Base-by-base conservation (phyloP, 1,284 basidiomycete species). In the Rhizoctonia solani region DNA sequence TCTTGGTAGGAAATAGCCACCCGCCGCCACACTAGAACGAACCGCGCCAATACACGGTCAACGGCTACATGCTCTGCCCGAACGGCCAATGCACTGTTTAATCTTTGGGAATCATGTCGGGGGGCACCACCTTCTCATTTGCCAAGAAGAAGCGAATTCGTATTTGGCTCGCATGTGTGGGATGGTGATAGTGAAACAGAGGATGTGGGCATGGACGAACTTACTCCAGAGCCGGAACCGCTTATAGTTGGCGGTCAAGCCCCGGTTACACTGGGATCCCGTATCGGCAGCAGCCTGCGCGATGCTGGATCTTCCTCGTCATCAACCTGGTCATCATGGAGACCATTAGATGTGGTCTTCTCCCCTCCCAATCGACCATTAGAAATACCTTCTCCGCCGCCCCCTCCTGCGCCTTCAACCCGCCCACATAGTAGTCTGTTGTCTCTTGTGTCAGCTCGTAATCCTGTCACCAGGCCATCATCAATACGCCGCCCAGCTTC, bases 11-110 rank as follows among this genome's bases (percentile, higher is more conserved):
- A 66, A 23, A 37, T 54, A 14, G 63, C 63, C 30, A 52, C 63
- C 23, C 63, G 63, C 42, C 63, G 63, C 34, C 63, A 66, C 14
- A 46, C 27, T 32, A 52, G 63, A 37, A 13, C 52, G 9, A 66
- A 47, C 42, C 63, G 63, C 4, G 63, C 41, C 29, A 66, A 54
- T 47, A 16, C 42, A 27, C 63, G 50, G 3, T 37, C 39, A 19
- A 54, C 63, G 21, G 52, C 53, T 19, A 42, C 52, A 11, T 47
- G 50, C 42, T 66, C 63, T 16, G 37, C 63, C 25, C 63, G 63
- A 52, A 66, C 63, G 16, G 63, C 63, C 42, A 66, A 47, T 66
- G 63, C 63, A 46, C 63, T 66, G 52, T 52, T 66, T 32, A 52
- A 37, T 19, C 37, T 66, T 8, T 66, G 37, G n/a, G 63, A 66